These are phyloP conservation scores for Phytophthora constricta DNA, from an alignment of 352 stramenopile genomes.

Conservation along the genomic window DNA sequence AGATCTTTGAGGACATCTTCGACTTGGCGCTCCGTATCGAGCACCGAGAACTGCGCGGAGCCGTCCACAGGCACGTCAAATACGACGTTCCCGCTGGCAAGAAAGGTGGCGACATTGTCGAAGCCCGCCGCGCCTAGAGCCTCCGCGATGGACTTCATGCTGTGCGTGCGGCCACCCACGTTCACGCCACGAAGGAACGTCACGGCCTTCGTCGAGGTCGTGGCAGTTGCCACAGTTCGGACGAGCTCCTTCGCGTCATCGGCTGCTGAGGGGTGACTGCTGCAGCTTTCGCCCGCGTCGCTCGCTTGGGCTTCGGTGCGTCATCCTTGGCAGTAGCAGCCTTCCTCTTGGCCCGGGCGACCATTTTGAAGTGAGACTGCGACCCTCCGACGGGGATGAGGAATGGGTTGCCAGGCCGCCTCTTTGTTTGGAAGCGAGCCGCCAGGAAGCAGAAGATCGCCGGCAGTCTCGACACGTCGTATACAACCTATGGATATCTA, in stretches of 20 bases:
- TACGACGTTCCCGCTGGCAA: conserved; percentile 43
- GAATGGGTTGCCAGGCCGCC: background rate
- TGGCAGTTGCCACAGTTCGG: background rate
- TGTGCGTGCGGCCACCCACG: conserved; percentile 36
- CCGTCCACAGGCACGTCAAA: conserved; percentile 7
- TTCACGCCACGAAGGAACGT: conserved; percentile 45
- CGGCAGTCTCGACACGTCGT: too few relatives aligned
- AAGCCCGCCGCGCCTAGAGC: conserved; percentile 28
- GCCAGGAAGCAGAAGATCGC: too few relatives aligned
- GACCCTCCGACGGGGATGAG: background rate
- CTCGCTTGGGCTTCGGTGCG: conserved; percentile 6
- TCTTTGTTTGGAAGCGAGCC: background rate
- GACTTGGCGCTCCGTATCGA: conserved; percentile 25
- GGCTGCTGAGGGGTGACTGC: background rate
- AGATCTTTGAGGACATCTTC: conserved; percentile 30
- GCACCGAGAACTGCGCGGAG: background rate
- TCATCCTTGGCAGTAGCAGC: background rate
- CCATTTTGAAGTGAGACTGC: conserved; percentile 4
- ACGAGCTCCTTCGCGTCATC: background rate
- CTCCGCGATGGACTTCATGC: conserved; percentile 38
- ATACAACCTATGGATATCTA: too few relatives aligned
- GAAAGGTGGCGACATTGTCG: conserved; percentile 34
- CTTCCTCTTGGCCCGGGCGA: conserved; percentile 21
- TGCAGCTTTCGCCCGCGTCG: conserved; percentile 8
- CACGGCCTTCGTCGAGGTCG: conserved; percentile 19